Evolutionary conservation across 768 basidiomycete species (phyloP).

Genomic region (Pholiota microspora): DNA sequence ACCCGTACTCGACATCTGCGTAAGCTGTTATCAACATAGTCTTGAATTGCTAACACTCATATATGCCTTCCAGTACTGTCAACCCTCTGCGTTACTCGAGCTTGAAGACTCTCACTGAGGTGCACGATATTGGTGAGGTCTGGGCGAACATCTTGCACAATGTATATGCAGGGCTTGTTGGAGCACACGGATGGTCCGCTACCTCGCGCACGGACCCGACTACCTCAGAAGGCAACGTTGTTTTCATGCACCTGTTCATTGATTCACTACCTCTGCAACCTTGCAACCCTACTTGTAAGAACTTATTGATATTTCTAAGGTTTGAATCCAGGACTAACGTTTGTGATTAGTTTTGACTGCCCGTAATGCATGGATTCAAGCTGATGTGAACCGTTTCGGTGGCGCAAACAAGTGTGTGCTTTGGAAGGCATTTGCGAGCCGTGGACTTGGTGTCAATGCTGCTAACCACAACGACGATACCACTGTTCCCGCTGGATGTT

Average conservation of each 20-base stretch:
- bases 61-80: constrained; percentile 24
- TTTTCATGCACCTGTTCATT: constrained; percentile 51
- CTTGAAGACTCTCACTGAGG: constrained; percentile 32
- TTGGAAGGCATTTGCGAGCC: constrained; percentile 40
- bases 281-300: constrained; percentile 49
- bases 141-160: constrained; percentile 47
- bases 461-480: constrained; percentile 14
- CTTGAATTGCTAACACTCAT: no score
- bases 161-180: constrained; percentile 40
- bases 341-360: constrained; percentile 33
- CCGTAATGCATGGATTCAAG: constrained; percentile 39
- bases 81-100: constrained; percentile 40
- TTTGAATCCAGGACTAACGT: background rate
- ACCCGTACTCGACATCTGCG: constrained; percentile 52
- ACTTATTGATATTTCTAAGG: background rate
- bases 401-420: constrained; percentile 35
- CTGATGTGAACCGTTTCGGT: constrained; percentile 34
- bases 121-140: constrained; percentile 58
- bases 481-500: constrained; percentile 18
- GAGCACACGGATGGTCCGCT: constrained; percentile 31
- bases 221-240: constrained; percentile 43
- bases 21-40: constrained; percentile 17
- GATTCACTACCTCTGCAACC: constrained; percentile 48
- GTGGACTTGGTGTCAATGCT: constrained; percentile 31
- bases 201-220: constrained; percentile 39